These are phyloP conservation scores for Claviceps citrina DNA, from an alignment of 2,329 filamentous ascomycete genomes.

Conservation along the genomic window DNA sequence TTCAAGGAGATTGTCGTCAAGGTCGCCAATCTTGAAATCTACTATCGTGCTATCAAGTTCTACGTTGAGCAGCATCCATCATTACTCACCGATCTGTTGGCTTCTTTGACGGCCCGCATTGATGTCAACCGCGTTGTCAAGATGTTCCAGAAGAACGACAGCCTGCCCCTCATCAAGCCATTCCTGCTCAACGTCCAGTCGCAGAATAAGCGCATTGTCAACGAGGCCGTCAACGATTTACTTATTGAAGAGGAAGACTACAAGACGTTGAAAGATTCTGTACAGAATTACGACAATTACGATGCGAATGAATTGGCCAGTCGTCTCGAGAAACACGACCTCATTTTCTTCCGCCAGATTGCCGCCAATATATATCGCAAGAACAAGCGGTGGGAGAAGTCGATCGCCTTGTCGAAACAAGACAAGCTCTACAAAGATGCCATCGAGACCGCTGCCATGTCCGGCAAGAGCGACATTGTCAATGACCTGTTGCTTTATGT, in stretches of 20 bases:
- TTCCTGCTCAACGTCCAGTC: constrained; percentile 92
- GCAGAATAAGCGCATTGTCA: constrained; percentile 97
- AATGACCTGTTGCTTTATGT: constrained; percentile 94
- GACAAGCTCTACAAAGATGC: constrained; percentile 99
- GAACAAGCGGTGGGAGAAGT: constrained; percentile 99
- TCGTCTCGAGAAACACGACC: constrained; percentile 88
- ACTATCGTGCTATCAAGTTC: constrained; percentile 93
- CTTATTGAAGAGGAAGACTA: constrained; percentile 98
- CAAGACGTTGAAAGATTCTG: constrained; percentile 94
- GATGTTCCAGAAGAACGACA: constrained; percentile 97
- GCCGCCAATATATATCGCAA: constrained; percentile 97
- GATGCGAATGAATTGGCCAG: constrained; percentile 84
- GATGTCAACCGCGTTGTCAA: constrained; percentile 98
- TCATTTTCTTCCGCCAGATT: constrained; percentile 98
- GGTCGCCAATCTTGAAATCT: constrained; percentile 96
- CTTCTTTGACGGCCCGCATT: constrained; percentile 79
- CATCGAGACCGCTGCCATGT: constrained; percentile 92
- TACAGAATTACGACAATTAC: constrained; percentile 98
- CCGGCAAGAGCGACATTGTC: constrained; percentile 77
- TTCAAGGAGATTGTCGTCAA: constrained; percentile 99
- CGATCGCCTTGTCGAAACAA: constrained; percentile 91
- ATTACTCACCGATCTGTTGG: constrained; percentile 85
- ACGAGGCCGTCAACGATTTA: constrained; percentile 93
- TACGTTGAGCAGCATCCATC: constrained; percentile 96
- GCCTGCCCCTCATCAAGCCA: constrained; percentile 94